Evolutionary conservation across 1,284 basidiomycete genomes (phyloP).

Genomic region (Austropuccinia psidii): DNA sequence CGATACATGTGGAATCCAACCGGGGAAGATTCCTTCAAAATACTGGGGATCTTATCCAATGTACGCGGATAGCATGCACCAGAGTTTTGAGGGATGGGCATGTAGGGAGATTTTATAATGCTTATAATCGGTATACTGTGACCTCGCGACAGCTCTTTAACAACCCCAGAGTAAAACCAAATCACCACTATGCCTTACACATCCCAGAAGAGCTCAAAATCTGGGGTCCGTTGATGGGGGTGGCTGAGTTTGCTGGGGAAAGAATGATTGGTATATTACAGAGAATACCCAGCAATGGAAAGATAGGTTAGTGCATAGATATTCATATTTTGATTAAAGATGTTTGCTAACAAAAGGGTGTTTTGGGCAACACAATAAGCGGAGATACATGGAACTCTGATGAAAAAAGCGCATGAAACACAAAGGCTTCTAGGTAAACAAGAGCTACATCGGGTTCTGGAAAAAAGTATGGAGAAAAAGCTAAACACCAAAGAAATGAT

Average conservation of each 20-base stretch:
- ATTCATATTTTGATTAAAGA: too few relatives aligned
- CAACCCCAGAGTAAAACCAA: neutral
- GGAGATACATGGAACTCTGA: neutral
- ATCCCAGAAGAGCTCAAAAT: neutral
- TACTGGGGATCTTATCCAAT: constrained; percentile 24
- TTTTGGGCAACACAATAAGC: too few relatives aligned
- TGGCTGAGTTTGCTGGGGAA: neutral
- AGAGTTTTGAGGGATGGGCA: neutral
- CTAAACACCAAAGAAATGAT: too few relatives aligned
- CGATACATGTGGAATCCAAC: neutral
- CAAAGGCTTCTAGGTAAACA: neutral
- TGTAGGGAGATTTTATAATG: neutral
- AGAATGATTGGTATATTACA: neutral
- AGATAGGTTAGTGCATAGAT: neutral
- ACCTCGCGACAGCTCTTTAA: neutral
- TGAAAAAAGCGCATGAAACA: too few relatives aligned
- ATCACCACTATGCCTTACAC: constrained; percentile 3
- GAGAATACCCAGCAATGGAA: neutral
- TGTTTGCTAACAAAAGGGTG: too few relatives aligned
- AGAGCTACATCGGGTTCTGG: neutral
- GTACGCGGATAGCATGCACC: constrained; percentile 36
- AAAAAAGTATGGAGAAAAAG: neutral
- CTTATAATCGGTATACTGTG: neutral
- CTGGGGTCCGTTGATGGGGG: neutral
- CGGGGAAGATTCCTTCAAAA: neutral